Evolutionary conservation across 768 basidiomycete species (phyloP).

Genomic region (Chalciporus chontae): DNA sequence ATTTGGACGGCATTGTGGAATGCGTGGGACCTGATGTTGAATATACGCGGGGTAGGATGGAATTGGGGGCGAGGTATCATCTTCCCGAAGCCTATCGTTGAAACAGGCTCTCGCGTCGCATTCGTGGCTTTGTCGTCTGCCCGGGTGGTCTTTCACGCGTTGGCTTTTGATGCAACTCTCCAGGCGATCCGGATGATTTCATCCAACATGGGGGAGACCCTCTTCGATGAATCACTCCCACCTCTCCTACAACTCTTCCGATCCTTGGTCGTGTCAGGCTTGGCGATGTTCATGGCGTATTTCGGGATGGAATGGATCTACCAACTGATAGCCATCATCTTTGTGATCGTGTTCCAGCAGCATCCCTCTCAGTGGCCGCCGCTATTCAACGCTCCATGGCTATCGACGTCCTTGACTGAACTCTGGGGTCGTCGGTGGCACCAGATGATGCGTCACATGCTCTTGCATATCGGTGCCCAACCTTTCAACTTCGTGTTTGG

Average conservation of each 20-base stretch:
- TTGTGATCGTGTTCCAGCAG: conserved; percentile 45
- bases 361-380: conserved; percentile 58
- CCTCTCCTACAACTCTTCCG: conserved; percentile 32
- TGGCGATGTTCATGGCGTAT: conserved; percentile 44
- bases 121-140: conserved; percentile 15
- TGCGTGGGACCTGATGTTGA: conserved; percentile 21
- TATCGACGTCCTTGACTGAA: conserved; percentile 51
- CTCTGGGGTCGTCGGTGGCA: conserved; percentile 69
- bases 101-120: conserved; percentile 12
- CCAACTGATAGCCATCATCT: conserved; percentile 39
- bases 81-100: conserved; percentile 12
- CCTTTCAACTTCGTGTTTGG: conserved; percentile 46
- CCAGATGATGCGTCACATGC: conserved; percentile 57
- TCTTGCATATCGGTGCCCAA: conserved; percentile 46
- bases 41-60: conserved; percentile 26
- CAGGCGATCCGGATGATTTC: conserved; percentile 26
- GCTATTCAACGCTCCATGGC: conserved; percentile 55
- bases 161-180: conserved; percentile 11
- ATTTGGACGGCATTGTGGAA: conserved; percentile 21
- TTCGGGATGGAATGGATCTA: conserved; percentile 42
- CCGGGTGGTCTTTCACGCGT: conserved; percentile 2
- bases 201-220: conserved; percentile 35
- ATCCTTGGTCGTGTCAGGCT: conserved; percentile 40
- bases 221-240: conserved; percentile 34
- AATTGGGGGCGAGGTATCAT: conserved; percentile 17